Conservation (phyloP, 208 protist species). For the Trichomonas vaginalis region DNA sequence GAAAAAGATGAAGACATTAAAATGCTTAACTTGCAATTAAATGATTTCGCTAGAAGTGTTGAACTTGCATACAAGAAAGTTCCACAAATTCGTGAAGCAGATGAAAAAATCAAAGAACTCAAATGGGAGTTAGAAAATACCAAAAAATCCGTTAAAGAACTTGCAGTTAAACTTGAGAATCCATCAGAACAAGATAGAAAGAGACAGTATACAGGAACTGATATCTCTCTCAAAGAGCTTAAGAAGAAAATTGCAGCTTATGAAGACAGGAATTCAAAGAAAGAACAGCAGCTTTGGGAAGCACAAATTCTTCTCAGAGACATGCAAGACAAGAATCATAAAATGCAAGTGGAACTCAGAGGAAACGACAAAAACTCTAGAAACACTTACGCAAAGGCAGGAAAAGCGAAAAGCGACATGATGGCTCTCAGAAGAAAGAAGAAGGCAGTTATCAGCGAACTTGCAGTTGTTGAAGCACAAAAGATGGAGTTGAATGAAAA, state of each 20-base stretch:
- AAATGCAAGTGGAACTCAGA: not conserved
- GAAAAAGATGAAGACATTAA: not conserved
- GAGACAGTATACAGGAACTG: not conserved
- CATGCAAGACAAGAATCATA: not conserved
- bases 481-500: not conserved
- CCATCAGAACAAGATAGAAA: not conserved
- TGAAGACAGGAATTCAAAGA: not conserved
- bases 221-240: not conserved
- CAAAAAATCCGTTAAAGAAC: not conserved
- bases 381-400: not conserved
- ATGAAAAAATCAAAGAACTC: not conserved
- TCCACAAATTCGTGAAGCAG: not conserved
- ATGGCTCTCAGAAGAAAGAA: not conserved
- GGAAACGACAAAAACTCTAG: not conserved
- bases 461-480: not conserved
- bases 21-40: not conserved
- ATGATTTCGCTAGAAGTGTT: not conserved
- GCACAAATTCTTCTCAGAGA: not conserved
- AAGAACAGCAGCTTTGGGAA: not conserved
- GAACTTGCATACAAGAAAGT: not conserved
- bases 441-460: not conserved
- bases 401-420: not conserved
- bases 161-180: not conserved
- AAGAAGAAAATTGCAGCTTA: not conserved
- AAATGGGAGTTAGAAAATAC: not conserved